Evolutionary conservation across 345 rosid genomes (phyloP), one percentile per base, ranked within the genome.

Genomic region (Reutealis trisperma): DNA sequence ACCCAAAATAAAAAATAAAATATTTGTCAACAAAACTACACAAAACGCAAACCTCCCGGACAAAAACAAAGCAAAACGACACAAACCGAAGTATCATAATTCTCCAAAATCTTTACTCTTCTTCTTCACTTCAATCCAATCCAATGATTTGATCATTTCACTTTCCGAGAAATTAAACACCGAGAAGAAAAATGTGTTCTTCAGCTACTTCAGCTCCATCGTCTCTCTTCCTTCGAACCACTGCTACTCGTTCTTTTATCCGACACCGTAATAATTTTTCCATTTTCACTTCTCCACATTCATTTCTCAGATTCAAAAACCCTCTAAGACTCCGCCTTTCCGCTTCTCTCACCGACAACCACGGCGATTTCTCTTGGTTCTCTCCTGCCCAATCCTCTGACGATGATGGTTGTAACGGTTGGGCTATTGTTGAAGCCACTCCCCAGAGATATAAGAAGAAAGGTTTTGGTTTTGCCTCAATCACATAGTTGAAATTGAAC

Each of bases 371-470:
- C 78, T 88, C 96, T 54, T 92, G 96, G 94, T 69, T 78, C 64
- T 80, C 89, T 75, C 82, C 86, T 22, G 24, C 78, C 58, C 27
- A 70, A 69, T 67, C 82, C 88, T 30, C 64, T 55, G 68, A 15
- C 25, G 63, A 42, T 44, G 79, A 84, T 32, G 75, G 69, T 47
- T 90, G 63, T 68, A 91, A 90, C 57, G 94, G 91, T 4, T 95
- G 99, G 99, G 87, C 87, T 70, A 64, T 86, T 54, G 62, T 74
- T 62, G 88, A 88, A 72, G 19, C 84, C 49, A 86, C 87, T 73
- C 64, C 70, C 22, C 72, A 55, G 34, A 83, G 45, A 41, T 60
- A 44, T 63, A 78, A 70, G 37, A 84, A 79, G 72, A 82, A 82
- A 86, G 92, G 88, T 90, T 22, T 67, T 25, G 14, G 2, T 32